phyloP scores from a whole-genome alignment of 176 grass and related monocot species.

The Musa troglodytarum region DNA sequence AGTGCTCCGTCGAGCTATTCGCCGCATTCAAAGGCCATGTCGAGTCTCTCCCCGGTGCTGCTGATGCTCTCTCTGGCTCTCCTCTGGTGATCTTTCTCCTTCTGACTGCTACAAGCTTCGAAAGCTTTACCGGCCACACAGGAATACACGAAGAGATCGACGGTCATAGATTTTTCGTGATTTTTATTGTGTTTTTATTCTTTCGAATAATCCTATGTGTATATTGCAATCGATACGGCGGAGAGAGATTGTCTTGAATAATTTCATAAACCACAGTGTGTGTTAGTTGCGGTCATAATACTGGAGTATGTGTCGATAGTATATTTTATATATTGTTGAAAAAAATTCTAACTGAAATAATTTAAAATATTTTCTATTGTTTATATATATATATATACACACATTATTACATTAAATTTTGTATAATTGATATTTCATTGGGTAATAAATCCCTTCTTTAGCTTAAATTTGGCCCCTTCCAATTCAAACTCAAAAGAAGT shows the following conservation, averaged over 20 bases:
- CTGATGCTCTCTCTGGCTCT: constrained; percentile 10
- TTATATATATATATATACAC: no score
- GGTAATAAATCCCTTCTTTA: no score
- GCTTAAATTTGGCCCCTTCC: no score
- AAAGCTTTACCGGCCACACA: not conserved
- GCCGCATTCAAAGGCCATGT: constrained; percentile 12
- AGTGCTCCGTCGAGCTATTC: constrained; percentile 18
- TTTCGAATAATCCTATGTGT: not conserved
- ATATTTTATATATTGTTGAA: no score
- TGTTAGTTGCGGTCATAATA: no score
- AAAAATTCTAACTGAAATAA: no score
- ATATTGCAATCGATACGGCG: not conserved
- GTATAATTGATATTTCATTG: no score
- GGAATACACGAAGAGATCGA: not conserved
- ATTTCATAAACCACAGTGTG: not conserved
- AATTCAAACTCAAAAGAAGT: no score
- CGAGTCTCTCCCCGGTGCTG: not conserved
- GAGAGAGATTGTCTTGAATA: not conserved
- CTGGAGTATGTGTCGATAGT: no score
- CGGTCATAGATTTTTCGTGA: not conserved
- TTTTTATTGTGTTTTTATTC: not conserved
- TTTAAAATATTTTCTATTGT: no score
- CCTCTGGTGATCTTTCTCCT: not conserved
- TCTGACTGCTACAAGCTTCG: constrained; percentile 10
- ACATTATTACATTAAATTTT: no score